Evolutionary conservation across 768 basidiomycete species (phyloP).

Genomic region (Hygrophorus russula): DNA sequence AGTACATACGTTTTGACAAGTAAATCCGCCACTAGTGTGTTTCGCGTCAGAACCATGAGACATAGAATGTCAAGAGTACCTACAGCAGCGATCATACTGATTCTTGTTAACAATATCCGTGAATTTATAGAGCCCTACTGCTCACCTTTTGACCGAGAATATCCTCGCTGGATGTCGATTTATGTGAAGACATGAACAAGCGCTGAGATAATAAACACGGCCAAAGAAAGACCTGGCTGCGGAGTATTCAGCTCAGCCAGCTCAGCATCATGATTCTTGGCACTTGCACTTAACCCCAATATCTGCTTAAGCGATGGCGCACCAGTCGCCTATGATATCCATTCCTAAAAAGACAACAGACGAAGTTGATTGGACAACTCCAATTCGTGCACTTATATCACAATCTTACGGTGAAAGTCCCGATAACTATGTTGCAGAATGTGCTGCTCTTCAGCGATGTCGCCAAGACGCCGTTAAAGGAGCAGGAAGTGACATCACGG

Average conservation of each 20-base stretch:
- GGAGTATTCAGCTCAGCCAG: neutral
- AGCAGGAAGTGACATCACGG: constrained; percentile 93
- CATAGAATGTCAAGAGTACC: constrained; percentile 22
- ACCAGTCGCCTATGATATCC: constrained; percentile 81
- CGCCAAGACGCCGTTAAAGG: constrained; percentile 94
- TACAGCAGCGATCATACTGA: constrained; percentile 82
- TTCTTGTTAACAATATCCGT: neutral
- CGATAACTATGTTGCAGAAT: constrained; percentile 79
- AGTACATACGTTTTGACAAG: constrained; percentile 73
- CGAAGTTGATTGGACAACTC: constrained; percentile 92
- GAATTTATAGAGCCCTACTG: neutral
- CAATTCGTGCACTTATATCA: constrained; percentile 76
- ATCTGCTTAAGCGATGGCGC: constrained; percentile 35
- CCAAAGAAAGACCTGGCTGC: neutral
- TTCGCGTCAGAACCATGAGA: constrained; percentile 7
- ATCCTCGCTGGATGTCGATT: constrained; percentile 79
- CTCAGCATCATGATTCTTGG: neutral
- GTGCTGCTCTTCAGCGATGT: constrained; percentile 75
- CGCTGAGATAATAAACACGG: constrained; percentile 1
- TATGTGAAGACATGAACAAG: constrained; percentile 12
- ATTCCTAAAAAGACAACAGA: constrained; percentile 93
- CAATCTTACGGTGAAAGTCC: constrained; percentile 92
- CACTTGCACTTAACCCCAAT: neutral
- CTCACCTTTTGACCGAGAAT: constrained; percentile 83
- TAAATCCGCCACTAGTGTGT: constrained; percentile 41